phyloP scores from a whole-genome alignment of 257 asterid genomes.

The Solanum gandarillasii region DNA sequence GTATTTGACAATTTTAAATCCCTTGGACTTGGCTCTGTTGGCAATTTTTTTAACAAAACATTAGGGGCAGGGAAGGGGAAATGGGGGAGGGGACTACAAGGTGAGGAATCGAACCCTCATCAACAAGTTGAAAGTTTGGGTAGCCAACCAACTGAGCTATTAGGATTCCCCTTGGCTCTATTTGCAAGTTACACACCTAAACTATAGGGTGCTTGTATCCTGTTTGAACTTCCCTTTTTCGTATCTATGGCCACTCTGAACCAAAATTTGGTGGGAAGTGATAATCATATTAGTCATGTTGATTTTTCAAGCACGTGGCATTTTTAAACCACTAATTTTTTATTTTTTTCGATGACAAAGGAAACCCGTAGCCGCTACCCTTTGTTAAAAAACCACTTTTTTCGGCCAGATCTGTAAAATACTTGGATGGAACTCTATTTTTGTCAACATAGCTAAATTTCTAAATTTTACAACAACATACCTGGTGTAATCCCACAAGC shows the following conservation, averaged over 20 bases:
- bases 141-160: background rate
- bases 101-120: background rate
- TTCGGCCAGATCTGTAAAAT: background rate
- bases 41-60: background rate
- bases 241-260: background rate
- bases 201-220: background rate
- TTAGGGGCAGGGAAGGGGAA: background rate
- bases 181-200: background rate
- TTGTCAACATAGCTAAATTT: background rate
- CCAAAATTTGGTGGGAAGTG: background rate
- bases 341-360: no score
- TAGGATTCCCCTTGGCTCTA: background rate
- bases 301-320: background rate
- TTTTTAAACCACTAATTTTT: background rate
- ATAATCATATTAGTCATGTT: background rate
- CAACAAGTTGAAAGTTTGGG: background rate
- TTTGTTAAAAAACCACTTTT: background rate
- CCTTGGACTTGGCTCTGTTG: background rate
- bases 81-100: background rate
- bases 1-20: background rate
- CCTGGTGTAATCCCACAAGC: background rate
- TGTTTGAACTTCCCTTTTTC: background rate
- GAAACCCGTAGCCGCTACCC: no score
- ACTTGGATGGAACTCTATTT: background rate
- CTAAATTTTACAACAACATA: background rate